Conservation (phyloP, 805 yeast species). For the Nakazawaea pomicola region DNA sequence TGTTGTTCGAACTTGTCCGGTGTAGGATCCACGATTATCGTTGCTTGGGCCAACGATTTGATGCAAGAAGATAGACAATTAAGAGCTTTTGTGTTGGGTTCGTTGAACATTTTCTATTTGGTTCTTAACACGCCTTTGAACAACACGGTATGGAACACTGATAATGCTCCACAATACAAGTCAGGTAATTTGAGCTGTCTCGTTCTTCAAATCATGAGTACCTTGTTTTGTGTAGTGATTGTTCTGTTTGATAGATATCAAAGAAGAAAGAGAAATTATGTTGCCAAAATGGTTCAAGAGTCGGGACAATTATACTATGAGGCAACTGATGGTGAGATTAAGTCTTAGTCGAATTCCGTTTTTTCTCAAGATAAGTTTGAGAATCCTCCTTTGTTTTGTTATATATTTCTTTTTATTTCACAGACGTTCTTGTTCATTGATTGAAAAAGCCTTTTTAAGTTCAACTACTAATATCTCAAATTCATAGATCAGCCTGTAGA, state of each 20-base stretch:
- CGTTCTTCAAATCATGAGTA: slow-evolving; percentile 3
- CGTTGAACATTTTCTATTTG: slow-evolving; percentile 60
- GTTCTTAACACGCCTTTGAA: slow-evolving; percentile 66
- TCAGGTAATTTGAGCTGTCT: slow-evolving; percentile 29
- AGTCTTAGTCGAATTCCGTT: too few species aligned
- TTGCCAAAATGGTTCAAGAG: not conserved
- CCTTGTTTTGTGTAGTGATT: slow-evolving; percentile 8
- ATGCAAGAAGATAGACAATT: slow-evolving; percentile 53
- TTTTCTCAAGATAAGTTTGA: too few species aligned
- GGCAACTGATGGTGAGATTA: not conserved
- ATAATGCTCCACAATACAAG: slow-evolving; percentile 43
- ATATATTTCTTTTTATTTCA: too few species aligned
- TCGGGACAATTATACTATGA: slow-evolving; percentile 1
- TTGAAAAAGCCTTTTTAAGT: too few species aligned
- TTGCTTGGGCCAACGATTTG: slow-evolving; percentile 35
- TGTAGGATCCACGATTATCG: slow-evolving; percentile 35
- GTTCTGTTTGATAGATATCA: slow-evolving; percentile 9
- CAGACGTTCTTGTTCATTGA: too few species aligned
- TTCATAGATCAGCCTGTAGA: too few species aligned
- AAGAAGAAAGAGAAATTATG: slow-evolving; percentile 9
- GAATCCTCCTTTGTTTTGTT: too few species aligned
- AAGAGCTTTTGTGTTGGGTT: slow-evolving; percentile 58
- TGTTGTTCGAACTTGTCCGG: slow-evolving; percentile 36
- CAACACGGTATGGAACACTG: slow-evolving; percentile 45
- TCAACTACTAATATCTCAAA: too few species aligned